Base-by-base conservation (phyloP, 2,329 filamentous ascomycete species). In the Exophiala spinifera region DNA sequence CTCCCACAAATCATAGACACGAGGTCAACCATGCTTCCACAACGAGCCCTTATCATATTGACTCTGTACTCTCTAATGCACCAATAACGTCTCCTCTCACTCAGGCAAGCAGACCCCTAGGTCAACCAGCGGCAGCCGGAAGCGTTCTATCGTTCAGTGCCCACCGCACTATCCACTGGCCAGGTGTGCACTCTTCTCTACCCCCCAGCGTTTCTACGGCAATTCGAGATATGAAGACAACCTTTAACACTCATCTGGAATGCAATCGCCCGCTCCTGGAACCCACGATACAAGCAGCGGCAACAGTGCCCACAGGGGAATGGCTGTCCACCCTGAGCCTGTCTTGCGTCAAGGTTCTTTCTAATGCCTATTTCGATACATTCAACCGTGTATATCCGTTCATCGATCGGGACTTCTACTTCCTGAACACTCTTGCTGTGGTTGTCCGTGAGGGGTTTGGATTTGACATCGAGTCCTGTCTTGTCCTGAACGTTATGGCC, bases 361-460 rank as follows among this genome's bases (percentile, higher is more conserved):
- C 76, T 7, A 76, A 79, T 65, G 75, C 75, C 0, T 81, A 79
- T 56, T 81, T 81, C 62, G 69, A 74, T n/a, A 77, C 78, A 0
- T 80, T 80, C 59, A 78, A 80, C 60, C 76, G 76, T 0, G 78
- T 72, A 23, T 79, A 74, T 14, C 79, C 79, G 0, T 73, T 79
- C 19, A 72, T 81, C 48, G 78, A 81, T 58, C 76, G 77, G 53
- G 72, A 72, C 15, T 74, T 77, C 51, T 81, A 79, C 63, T 77
- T 76, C 60, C 71, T 76, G 1, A 76, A 72, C 56, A 80, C 76
- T 0, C 70, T 81, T 4, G 50, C 55, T 28, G 53, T 56, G 11
- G 59, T 58, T 19, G 56, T 61, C 13, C 50, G 53, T 33, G 59
- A 58, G 39, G 59, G 59, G 3, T 61, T 61, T 36, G 59, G 76